Conservation (phyloP, 2,329 filamentous ascomycete species). For the Dendryphion nanum region DNA sequence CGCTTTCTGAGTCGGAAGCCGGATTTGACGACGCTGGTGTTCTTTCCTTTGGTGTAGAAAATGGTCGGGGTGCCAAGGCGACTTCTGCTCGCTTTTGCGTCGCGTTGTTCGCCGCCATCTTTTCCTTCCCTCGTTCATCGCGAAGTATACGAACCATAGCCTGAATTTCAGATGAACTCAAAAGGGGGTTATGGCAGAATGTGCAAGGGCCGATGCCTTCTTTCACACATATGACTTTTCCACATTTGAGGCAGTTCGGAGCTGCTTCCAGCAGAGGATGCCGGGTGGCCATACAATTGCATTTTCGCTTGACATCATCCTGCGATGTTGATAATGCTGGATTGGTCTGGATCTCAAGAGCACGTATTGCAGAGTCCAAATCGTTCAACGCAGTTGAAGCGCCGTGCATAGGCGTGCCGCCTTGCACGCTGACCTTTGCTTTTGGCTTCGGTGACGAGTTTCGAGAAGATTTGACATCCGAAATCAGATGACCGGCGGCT, state of each 20-base stretch:
- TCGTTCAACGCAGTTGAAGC: constrained; percentile 70
- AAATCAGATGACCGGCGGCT: constrained; percentile 76
- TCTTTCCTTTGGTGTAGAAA: constrained; percentile 44
- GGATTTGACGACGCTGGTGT: constrained; percentile 35
- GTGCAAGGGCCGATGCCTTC: constrained; percentile 94
- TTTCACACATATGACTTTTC: constrained; percentile 92
- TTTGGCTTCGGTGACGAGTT: constrained; percentile 51
- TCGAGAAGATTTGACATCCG: constrained; percentile 64
- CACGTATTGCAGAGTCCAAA: constrained; percentile 75
- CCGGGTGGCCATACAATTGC: constrained; percentile 82
- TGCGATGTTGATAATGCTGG: constrained; percentile 60
- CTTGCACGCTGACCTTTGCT: constrained; percentile 70
- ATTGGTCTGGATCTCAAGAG: constrained; percentile 89
- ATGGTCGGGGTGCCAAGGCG: constrained; percentile 59
- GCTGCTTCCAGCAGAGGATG: constrained; percentile 89
- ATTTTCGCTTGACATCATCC: constrained; percentile 62
- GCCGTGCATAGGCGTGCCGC: constrained; percentile 79
- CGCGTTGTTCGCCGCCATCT: constrained; percentile 76
- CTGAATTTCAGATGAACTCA: constrained; percentile 72
- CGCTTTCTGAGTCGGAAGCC: constrained; percentile 48
- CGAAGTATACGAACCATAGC: constrained; percentile 81
- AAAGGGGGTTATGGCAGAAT: constrained; percentile 74
- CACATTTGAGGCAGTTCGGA: constrained; percentile 88
- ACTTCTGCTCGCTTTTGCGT: constrained; percentile 66
- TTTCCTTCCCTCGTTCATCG: constrained; percentile 83